phyloP scores from a whole-genome alignment of 2,329 filamentous ascomycete genomes.

The Ophiostoma australiae region DNA sequence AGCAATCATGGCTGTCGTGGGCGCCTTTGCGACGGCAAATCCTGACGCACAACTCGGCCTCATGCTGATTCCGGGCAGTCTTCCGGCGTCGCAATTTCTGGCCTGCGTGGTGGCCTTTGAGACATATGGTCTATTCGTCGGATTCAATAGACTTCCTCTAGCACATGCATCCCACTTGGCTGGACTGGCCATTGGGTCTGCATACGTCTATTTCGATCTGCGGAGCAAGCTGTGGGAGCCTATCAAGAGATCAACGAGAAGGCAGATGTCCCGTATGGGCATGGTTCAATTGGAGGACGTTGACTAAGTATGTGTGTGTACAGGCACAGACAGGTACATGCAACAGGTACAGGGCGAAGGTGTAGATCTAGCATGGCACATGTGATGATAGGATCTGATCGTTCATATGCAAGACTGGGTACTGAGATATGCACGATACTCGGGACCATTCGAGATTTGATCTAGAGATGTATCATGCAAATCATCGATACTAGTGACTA shows the following conservation, averaged over 20 bases:
- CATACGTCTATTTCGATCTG: slow-evolving; percentile 29
- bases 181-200: slow-evolving; percentile 28
- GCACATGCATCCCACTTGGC: slow-evolving; percentile 30
- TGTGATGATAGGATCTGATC: background rate
- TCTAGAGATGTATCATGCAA: background rate
- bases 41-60: slow-evolving; percentile 27
- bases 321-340: background rate
- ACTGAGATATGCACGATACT: background rate
- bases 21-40: slow-evolving; percentile 28
- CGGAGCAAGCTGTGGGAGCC: slow-evolving; percentile 27
- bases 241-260: slow-evolving; percentile 18
- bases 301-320: background rate
- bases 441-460: too few species aligned
- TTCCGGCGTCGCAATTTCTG: slow-evolving; percentile 28
- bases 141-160: slow-evolving; percentile 27
- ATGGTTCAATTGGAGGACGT: background rate
- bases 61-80: slow-evolving; percentile 26
- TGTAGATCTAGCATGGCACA: background rate
- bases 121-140: slow-evolving; percentile 29
- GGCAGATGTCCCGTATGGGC: background rate
- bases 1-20: slow-evolving; percentile 30
- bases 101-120: slow-evolving; percentile 27
- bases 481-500: background rate
- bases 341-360: background rate
- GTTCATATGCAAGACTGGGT: background rate